phyloP scores from a whole-genome alignment of 257 asterid genomes.

The Leptodermis oblonga region DNA sequence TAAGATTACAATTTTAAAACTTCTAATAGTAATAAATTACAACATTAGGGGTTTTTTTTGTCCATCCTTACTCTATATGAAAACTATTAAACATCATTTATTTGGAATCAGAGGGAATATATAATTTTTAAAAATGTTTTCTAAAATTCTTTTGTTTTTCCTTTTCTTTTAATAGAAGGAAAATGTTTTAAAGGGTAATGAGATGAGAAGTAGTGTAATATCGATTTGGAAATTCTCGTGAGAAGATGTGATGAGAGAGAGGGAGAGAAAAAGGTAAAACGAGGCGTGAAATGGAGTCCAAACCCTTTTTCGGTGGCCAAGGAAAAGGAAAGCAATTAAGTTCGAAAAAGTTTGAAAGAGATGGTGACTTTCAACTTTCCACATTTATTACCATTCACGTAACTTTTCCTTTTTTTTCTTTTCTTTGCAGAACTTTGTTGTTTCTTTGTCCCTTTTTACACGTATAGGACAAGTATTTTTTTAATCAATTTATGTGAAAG shows the following conservation, averaged over 20 bases:
- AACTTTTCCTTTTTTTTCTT: slow-evolving; percentile 4
- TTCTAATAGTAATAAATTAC: too few species aligned
- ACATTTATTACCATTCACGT: slow-evolving; percentile 39
- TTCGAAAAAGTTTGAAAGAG: background rate
- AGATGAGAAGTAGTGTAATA: background rate
- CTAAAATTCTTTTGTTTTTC: too few species aligned
- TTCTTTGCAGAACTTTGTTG: slow-evolving; percentile 10
- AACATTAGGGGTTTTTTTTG: too few species aligned
- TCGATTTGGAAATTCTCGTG: slow-evolving; percentile 16
- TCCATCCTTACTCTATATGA: too few species aligned
- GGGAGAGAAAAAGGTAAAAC: background rate
- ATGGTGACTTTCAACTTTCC: slow-evolving; percentile 32
- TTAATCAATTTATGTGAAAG: background rate
- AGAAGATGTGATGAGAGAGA: background rate
- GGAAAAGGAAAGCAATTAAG: slow-evolving; percentile 20
- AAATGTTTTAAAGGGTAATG: too few species aligned
- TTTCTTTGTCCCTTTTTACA: background rate
- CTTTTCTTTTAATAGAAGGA: too few species aligned
- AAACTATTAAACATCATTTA: too few species aligned
- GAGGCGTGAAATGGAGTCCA: slow-evolving; percentile 25
- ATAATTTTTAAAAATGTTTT: too few species aligned
- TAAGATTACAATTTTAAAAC: too few species aligned
- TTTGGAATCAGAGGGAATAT: too few species aligned
- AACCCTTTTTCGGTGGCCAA: slow-evolving; percentile 23
- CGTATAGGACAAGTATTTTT: too few species aligned